Evolutionary conservation across 495 filamentous ascomycete genomes (phyloP).

Genomic region (Hyaloscypha finlandica): DNA sequence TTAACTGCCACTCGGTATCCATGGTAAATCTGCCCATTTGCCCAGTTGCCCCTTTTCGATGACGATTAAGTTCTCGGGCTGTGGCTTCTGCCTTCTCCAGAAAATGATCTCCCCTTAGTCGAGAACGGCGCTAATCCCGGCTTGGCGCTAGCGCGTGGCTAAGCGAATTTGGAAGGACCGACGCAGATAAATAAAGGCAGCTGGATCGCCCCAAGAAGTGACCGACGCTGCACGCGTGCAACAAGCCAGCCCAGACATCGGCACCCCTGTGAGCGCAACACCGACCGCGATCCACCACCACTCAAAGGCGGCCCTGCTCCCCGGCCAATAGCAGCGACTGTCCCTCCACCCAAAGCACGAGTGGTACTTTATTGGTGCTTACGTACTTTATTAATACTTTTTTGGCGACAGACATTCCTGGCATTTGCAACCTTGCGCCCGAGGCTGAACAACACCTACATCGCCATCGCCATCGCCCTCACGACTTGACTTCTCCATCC

Average conservation of each 20-base stretch:
- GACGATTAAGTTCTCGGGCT: neutral
- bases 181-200: constrained; percentile 17
- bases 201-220: constrained; percentile 22
- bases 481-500: neutral
- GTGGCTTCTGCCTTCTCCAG: neutral
- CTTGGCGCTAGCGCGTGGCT: neutral
- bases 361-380: neutral
- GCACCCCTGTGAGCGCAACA: neutral
- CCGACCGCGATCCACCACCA: neutral
- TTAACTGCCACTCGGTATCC: neutral
- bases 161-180: constrained; percentile 1
- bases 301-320: neutral
- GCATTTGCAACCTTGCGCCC: constrained; percentile 3
- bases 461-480: neutral
- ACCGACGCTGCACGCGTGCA: constrained; percentile 8
- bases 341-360: neutral
- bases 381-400: neutral
- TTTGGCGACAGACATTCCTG: neutral
- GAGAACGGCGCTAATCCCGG: neutral
- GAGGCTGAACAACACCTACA: neutral
- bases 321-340: neutral
- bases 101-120: constrained; percentile 12
- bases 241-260: constrained; percentile 3
- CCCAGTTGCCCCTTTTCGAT: neutral
- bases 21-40: neutral